Conservation (phyloP, 176 grass and related monocot genomes). For the Triticum turgidum region DNA sequence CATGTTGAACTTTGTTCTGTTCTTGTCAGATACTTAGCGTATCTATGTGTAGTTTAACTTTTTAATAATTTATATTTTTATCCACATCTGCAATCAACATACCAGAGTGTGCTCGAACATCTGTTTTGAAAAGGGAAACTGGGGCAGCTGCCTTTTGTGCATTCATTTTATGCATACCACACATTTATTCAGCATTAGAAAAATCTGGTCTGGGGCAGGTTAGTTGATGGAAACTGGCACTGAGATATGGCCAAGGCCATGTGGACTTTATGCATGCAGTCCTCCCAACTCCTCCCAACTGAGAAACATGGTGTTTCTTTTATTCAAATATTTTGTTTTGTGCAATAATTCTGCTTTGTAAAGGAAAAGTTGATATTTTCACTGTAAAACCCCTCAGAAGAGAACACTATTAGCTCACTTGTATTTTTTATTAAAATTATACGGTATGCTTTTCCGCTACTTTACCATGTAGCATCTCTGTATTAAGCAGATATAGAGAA, state of each 20-base stretch:
- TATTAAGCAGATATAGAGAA: slow-evolving; percentile 69
- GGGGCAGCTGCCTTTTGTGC: background rate
- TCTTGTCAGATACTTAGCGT: background rate
- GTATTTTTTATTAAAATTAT: background rate
- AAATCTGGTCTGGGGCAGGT: background rate
- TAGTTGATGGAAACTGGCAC: background rate
- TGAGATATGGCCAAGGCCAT: background rate
- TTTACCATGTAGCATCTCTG: slow-evolving; percentile 6
- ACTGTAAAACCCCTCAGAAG: background rate
- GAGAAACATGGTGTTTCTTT: background rate
- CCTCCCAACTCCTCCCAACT: background rate
- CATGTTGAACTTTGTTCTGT: background rate
- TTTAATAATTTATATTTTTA: background rate
- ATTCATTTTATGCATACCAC: background rate
- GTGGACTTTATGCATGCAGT: background rate
- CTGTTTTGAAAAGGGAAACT: background rate
- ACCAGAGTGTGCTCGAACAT: background rate
- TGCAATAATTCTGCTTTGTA: slow-evolving; percentile 7
- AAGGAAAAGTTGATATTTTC: background rate
- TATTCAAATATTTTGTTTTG: slow-evolving; percentile 4
- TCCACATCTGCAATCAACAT: background rate
- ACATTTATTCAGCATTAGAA: background rate
- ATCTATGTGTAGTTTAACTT: background rate
- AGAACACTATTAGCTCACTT: background rate
- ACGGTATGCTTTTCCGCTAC: background rate